Conservation (phyloP, 2,329 filamentous ascomycete species). For the Lasiodiplodia citricola region DNA sequence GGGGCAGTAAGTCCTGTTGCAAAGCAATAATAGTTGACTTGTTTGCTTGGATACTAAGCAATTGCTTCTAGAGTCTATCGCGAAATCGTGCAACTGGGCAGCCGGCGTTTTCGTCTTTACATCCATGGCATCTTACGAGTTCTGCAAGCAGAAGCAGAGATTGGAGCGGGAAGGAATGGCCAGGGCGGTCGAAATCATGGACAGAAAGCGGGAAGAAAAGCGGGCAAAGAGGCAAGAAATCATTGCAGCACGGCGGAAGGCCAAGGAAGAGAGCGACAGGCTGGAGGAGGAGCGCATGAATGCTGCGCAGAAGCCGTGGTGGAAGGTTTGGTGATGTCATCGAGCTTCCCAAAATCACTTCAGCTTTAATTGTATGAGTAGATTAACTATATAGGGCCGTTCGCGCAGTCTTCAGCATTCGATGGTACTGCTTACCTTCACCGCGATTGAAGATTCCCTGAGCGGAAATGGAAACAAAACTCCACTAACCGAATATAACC, state of each 20-base stretch:
- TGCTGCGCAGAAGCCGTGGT: constrained; percentile 43
- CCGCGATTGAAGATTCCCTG: background rate
- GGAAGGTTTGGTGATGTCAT: constrained; percentile 25
- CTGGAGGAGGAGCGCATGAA: constrained; percentile 35
- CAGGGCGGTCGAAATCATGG: constrained; percentile 81
- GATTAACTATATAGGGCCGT: background rate
- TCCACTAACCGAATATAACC: background rate
- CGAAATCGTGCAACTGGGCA: constrained; percentile 81
- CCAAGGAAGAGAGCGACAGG: constrained; percentile 50
- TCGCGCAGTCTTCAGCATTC: background rate
- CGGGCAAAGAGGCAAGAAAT: constrained; percentile 50
- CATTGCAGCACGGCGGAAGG: constrained; percentile 46
- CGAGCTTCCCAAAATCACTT: background rate
- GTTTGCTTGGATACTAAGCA: constrained; percentile 25
- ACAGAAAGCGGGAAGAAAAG: constrained; percentile 65
- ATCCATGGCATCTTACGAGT: constrained; percentile 79
- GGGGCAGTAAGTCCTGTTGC: constrained; percentile 66
- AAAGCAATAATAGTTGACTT: constrained; percentile 13
- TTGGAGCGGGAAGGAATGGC: constrained; percentile 84
- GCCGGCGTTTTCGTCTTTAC: constrained; percentile 75
- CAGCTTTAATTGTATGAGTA: constrained; percentile 3
- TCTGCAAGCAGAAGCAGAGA: constrained; percentile 75
- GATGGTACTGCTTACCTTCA: background rate
- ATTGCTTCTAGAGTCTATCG: constrained; percentile 60
- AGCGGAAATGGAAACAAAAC: background rate